Percentiles rank a stretch among this genome's conserved stretches.
These are phyloP conservation scores for Capsicum rhomboideum DNA, from an alignment of 257 asterid genomes.

Conservation along the genomic window DNA sequence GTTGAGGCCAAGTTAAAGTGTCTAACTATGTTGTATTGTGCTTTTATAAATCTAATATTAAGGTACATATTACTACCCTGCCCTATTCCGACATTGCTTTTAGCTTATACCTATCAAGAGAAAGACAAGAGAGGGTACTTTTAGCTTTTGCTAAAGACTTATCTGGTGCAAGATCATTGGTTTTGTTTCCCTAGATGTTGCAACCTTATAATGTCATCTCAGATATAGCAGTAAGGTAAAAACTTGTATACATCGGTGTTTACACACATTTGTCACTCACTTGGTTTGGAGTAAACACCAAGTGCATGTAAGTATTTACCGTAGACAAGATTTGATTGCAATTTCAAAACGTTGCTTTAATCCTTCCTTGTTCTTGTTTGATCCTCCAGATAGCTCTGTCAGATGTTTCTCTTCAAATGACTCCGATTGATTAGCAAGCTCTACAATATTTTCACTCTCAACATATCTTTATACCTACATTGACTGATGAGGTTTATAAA, in stretches of 20 bases:
- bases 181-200: not conserved
- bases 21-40: too few species aligned
- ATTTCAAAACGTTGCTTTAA: not conserved
- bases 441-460: not conserved
- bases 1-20: too few species aligned
- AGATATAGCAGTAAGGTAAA: too few species aligned
- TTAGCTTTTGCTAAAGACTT: not conserved
- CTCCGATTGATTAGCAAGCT: not conserved
- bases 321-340: not conserved
- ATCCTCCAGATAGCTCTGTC: not conserved
- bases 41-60: too few species aligned
- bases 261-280: not conserved
- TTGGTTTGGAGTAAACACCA: not conserved
- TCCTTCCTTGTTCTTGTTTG: not conserved
- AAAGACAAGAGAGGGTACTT: not conserved
- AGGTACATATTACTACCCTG: too few species aligned
- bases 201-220: not conserved
- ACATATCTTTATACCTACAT: not conserved
- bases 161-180: not conserved
- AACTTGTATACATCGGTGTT: not conserved
- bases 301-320: not conserved
- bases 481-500: not conserved
- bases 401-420: not conserved
- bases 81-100: not conserved
- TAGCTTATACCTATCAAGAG: not conserved